Evolutionary conservation across 1,139 yeast species (phyloP).

Genomic region (Saccharomycopsis crataegensis): DNA sequence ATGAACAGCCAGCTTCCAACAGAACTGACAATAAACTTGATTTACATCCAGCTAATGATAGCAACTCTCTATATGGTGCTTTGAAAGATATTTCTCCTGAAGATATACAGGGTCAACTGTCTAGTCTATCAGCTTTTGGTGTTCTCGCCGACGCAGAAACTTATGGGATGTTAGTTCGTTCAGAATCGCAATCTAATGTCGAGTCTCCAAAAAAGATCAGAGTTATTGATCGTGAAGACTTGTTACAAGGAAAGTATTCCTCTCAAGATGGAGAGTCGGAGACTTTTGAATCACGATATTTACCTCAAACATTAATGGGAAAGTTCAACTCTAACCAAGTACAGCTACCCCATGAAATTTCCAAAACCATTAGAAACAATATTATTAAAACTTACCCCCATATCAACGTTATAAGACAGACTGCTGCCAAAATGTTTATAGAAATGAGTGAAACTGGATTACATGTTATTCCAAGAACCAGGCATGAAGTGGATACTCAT

Average conservation of each 20-base stretch:
- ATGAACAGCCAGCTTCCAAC: too few relatives aligned
- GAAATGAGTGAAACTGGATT: conserved; percentile 43
- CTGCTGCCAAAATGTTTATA: conserved; percentile 47
- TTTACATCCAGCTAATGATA: too few relatives aligned
- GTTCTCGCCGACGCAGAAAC: conserved; percentile 14
- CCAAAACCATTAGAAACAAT: conserved; percentile 51
- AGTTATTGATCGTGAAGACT: conserved; percentile 28
- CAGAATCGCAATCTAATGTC: conserved; percentile 4
- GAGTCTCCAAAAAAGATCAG: conserved; percentile 21
- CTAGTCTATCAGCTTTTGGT: conserved; percentile 9
- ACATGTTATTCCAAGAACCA: conserved; percentile 44
- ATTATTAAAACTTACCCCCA: conserved; percentile 50
- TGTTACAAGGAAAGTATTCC: conserved; percentile 28
- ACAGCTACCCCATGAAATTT: conserved; percentile 43
- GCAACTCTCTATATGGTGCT: neutral
- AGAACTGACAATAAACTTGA: too few relatives aligned
- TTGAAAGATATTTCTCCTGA: neutral
- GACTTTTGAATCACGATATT: conserved; percentile 26
- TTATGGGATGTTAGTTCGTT: conserved; percentile 18
- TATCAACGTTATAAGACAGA: conserved; percentile 41
- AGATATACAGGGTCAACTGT: neutral
- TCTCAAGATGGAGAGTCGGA: conserved; percentile 21
- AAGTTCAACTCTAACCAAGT: conserved; percentile 40
- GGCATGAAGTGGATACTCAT: conserved; percentile 71
- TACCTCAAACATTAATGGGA: conserved; percentile 37